These are phyloP conservation scores for Tolypocladium ovalisporum DNA, from an alignment of 2,329 filamentous ascomycete species.

Conservation along the genomic window DNA sequence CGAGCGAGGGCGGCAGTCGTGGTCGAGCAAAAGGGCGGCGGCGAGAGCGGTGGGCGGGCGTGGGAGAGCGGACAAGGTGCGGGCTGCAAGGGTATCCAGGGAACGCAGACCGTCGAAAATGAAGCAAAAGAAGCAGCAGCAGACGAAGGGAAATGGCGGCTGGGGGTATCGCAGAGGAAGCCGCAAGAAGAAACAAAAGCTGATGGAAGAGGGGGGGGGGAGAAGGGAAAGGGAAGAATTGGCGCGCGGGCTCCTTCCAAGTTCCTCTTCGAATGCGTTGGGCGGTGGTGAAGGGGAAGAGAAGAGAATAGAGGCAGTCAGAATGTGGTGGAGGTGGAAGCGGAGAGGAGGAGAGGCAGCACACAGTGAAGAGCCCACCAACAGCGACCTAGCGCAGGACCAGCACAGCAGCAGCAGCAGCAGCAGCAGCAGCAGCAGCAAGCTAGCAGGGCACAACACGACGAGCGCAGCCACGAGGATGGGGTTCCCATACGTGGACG, in stretches of 20 bases:
- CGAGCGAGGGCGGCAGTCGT: not conserved
- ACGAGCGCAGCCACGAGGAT: not conserved
- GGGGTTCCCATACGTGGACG: not conserved
- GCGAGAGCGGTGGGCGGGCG: slow-evolving; percentile 5
- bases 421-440: not conserved
- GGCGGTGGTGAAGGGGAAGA: slow-evolving; percentile 5
- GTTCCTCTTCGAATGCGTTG: slow-evolving; percentile 3
- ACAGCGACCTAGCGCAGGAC: not conserved
- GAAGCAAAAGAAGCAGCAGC: slow-evolving; percentile 7
- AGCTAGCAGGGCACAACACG: not conserved
- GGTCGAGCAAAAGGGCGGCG: slow-evolving; percentile 1
- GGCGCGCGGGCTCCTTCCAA: slow-evolving; percentile 5
- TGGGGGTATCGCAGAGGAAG: slow-evolving; percentile 8
- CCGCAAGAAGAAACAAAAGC: slow-evolving; percentile 1
- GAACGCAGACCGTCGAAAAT: slow-evolving; percentile 5
- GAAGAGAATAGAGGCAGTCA: slow-evolving; percentile 6
- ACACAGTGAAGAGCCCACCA: not conserved
- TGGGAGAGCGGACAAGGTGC: slow-evolving; percentile 9
- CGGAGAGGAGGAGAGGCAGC: not conserved
- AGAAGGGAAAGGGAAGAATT: slow-evolving; percentile 7
- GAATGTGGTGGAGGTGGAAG: slow-evolving; percentile 11
- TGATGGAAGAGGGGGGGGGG: slow-evolving; percentile 3
- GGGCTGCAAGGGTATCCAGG: slow-evolving; percentile 13
- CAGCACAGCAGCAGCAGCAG: not conserved
- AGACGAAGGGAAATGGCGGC: slow-evolving; percentile 6